phyloP scores from a whole-genome alignment of 768 basidiomycete genomes.

The Pisolithus marmoratus region DNA sequence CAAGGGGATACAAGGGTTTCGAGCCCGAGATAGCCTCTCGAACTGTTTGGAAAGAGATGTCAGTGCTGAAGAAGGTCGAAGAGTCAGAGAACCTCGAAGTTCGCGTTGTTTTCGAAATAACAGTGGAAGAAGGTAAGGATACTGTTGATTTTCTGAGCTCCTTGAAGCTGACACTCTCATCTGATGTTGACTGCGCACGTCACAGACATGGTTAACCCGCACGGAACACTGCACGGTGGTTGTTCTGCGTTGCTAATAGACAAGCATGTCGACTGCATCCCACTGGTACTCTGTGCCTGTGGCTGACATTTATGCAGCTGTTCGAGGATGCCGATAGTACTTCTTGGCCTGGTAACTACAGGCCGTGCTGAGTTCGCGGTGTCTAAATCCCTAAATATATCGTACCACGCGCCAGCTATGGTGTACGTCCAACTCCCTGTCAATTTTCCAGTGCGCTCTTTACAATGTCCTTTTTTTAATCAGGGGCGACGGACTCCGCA shows the following conservation, averaged over 20 bases:
- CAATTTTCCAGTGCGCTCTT: not conserved
- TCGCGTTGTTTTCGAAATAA: constrained; percentile 39
- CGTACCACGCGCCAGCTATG: constrained; percentile 53
- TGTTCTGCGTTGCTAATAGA: constrained; percentile 53
- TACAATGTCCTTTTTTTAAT: not conserved
- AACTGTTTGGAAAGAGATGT: constrained; percentile 35
- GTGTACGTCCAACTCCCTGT: constrained; percentile 24
- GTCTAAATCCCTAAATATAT: constrained; percentile 46
- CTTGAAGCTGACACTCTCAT: not conserved
- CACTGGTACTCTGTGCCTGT: not conserved
- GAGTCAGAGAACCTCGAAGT: constrained; percentile 41
- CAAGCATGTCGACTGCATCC: constrained; percentile 29
- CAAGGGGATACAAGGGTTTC: constrained; percentile 15
- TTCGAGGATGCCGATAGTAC: constrained; percentile 37
- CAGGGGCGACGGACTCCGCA: constrained; percentile 46
- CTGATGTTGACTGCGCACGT: not conserved
- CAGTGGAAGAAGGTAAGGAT: constrained; percentile 38
- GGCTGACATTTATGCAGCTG: not conserved
- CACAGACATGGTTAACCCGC: constrained; percentile 53
- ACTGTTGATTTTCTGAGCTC: not conserved
- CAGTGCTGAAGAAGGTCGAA: constrained; percentile 38
- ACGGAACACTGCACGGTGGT: constrained; percentile 46
- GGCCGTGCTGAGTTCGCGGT: constrained; percentile 31
- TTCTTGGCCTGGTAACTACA: constrained; percentile 21
- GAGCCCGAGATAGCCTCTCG: constrained; percentile 18